Conservation (phyloP, 345 rosid genomes). For the Dipteronia sinensis region DNA sequence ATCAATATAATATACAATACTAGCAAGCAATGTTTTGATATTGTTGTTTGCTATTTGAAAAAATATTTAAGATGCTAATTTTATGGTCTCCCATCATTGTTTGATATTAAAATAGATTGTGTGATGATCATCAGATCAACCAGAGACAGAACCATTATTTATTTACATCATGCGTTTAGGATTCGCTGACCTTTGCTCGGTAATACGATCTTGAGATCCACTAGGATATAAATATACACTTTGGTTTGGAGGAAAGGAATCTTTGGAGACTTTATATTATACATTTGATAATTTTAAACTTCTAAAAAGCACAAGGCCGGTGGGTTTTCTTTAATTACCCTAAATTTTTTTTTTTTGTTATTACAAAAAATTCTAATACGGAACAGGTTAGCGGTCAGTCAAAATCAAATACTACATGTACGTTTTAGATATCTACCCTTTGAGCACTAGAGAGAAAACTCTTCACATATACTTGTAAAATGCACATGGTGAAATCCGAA, state of each 20-base stretch:
- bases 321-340: neutral
- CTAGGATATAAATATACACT: neutral
- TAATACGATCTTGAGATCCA: neutral
- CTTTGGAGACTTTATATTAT: neutral
- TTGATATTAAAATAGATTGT: neutral
- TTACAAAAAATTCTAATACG: too few species aligned
- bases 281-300: neutral
- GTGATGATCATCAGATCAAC: slow-evolving; percentile 2
- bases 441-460: too few species aligned
- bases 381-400: too few species aligned
- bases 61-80: neutral
- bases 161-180: slow-evolving; percentile 9
- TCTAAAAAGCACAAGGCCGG: neutral
- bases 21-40: slow-evolving; percentile 5
- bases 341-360: too few species aligned
- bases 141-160: neutral
- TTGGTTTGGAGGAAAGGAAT: slow-evolving; percentile 4
- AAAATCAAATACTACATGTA: too few species aligned
- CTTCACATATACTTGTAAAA: too few species aligned
- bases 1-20: neutral
- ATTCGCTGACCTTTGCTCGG: neutral
- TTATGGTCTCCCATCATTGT: neutral
- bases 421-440: too few species aligned
- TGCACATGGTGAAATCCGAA: too few species aligned
- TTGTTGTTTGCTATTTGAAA: neutral